phyloP scores from a whole-genome alignment of 2,329 filamentous ascomycete species.

The Clarireedia homoeocarpa region DNA sequence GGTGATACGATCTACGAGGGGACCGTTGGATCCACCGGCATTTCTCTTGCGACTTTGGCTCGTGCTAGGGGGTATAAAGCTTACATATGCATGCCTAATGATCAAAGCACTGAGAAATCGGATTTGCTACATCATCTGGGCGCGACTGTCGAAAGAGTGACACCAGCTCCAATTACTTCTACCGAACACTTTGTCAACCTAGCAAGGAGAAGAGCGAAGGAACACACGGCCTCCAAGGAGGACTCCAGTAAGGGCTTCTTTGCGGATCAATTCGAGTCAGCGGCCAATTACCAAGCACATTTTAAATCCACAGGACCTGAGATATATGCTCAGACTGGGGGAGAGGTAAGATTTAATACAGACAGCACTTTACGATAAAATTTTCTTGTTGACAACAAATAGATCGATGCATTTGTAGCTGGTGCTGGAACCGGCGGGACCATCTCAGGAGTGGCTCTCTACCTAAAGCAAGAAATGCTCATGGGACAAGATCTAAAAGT shows the following conservation, averaged over 20 bases:
- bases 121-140: constrained; percentile 83
- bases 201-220: constrained; percentile 65
- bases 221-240: constrained; percentile 54
- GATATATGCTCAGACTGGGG: constrained; percentile 71
- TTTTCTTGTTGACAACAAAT: constrained; percentile 10
- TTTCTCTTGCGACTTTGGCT: constrained; percentile 84
- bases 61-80: constrained; percentile 83
- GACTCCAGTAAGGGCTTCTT: constrained; percentile 77
- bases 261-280: constrained; percentile 91
- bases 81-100: constrained; percentile 95
- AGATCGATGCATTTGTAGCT: constrained; percentile 78
- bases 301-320: constrained; percentile 79
- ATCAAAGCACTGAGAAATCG: constrained; percentile 83
- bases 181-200: constrained; percentile 91
- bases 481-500: constrained; percentile 44
- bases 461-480: constrained; percentile 58
- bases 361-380: not conserved
- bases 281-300: constrained; percentile 84
- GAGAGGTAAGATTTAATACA: constrained; percentile 30
- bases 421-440: constrained; percentile 94
- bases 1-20: constrained; percentile 97
- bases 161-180: constrained; percentile 88
- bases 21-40: constrained; percentile 92
- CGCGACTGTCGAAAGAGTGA: constrained; percentile 84
- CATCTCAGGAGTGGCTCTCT: constrained; percentile 76